A percentile compares a stretch with the other conserved stretches of the same genome.
Evolutionary conservation across 768 basidiomycete genomes (phyloP).

Genomic region (Trametes cubensis): DNA sequence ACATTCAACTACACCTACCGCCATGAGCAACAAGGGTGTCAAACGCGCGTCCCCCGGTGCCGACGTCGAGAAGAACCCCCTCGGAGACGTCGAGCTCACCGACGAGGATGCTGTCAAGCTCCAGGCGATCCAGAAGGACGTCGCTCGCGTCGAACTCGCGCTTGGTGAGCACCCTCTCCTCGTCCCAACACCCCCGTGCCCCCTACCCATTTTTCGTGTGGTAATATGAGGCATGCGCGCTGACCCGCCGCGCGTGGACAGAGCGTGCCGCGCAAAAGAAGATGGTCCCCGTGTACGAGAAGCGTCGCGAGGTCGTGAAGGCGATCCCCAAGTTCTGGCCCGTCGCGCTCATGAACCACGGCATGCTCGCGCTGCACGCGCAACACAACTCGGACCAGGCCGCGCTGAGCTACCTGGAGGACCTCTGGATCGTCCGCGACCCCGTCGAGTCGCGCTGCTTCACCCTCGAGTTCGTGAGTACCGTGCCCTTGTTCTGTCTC

Average conservation of each 20-base stretch:
- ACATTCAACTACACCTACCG: conserved; percentile 9
- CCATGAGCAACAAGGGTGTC: conserved; percentile 35
- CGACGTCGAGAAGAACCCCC: conserved; percentile 68
- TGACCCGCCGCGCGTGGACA: conserved; percentile 33
- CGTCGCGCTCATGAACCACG: conserved; percentile 79
- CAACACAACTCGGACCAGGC: conserved; percentile 78
- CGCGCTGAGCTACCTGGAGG: conserved; percentile 82
- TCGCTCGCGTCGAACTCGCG: conserved; percentile 69
- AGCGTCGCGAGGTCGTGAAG: conserved; percentile 67
- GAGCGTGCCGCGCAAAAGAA: conserved; percentile 66
- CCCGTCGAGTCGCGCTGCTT: conserved; percentile 75
- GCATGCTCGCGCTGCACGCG: conserved; percentile 60
- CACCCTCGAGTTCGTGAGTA: conserved; percentile 85
- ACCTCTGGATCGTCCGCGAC: conserved; percentile 82
- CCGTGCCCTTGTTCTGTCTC: conserved; percentile 2
- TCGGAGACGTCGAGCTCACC: conserved; percentile 66
- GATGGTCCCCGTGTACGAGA: conserved; percentile 65
- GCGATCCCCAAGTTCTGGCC: conserved; percentile 82
- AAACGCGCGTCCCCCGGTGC: conserved; percentile 84
- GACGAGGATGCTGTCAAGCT: conserved; percentile 76
- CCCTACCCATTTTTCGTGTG: neutral
- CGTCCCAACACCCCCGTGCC: neutral
- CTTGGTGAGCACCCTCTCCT: conserved; percentile 55
- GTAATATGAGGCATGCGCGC: neutral
- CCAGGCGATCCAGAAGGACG: conserved; percentile 63